Conservation (phyloP, 495 filamentous ascomycete species). For the Thermothielavioides terrestris region DNA sequence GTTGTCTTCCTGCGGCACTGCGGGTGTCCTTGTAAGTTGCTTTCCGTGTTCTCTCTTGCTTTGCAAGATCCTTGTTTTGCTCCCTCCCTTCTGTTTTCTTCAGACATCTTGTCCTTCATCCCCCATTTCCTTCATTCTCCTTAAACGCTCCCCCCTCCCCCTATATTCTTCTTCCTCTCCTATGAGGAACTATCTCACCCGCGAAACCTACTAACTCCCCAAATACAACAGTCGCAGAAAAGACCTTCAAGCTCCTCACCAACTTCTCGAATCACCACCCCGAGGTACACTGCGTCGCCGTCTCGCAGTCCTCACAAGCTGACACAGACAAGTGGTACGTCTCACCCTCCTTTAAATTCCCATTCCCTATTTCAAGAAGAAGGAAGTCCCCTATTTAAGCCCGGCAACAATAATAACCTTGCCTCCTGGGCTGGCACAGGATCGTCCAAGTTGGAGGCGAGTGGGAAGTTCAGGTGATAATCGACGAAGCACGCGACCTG, state of each 20-base stretch:
- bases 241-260: constrained; percentile 3
- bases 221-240: constrained; percentile 1
- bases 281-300: constrained; percentile 46
- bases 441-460: constrained; percentile 44
- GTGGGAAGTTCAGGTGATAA: constrained; percentile 43
- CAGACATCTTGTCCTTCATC: no score
- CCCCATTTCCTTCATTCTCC: no score
- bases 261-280: constrained; percentile 31
- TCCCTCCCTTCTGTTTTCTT: no score
- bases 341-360: neutral
- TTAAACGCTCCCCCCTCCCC: no score
- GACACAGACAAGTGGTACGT: constrained; percentile 44
- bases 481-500: constrained; percentile 43
- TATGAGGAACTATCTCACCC: no score
- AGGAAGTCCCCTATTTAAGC: neutral
- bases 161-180: no score
- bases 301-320: constrained; percentile 46
- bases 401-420: neutral
- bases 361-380: neutral
- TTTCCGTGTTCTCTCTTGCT: no score
- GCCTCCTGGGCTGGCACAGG: constrained; percentile 22
- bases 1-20: constrained; percentile 54
- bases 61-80: no score
- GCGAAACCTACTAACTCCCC: neutral
- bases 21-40: constrained; percentile 49